Evolutionary conservation across 805 yeast species (phyloP), one percentile per base, ranked within the genome.

Genomic region (Ogataea ganodermae): DNA sequence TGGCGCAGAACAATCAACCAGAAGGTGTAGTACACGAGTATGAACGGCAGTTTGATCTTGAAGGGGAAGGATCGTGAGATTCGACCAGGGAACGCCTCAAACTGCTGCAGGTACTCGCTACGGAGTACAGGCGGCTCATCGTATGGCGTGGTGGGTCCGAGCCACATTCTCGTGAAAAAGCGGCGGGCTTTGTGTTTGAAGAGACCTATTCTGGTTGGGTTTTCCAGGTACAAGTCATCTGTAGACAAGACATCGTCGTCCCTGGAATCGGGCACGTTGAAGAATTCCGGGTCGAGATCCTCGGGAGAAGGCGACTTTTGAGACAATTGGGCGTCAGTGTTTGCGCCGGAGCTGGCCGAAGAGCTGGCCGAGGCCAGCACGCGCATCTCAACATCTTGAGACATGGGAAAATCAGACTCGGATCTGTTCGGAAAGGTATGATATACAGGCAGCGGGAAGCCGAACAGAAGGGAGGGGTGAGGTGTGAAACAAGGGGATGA

Each of bases 71-170:
- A 59, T 22, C 35, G 50, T 35, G 63, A 53, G 21, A 80, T 63
- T 31, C 56, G 61, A 2, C 50, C 50, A 0, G 86, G 86, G 31
- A 75, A 62, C 2, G 57, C 59, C 43, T 82, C 84, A 26, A 78
- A 48, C 20, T 48, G 59, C 35, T 48, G 61, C 7, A 58, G 32
- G 27, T 53, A 48, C 4, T 51, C 46, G 38, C 50, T 51, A 2
- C 65, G 61, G 31, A 74, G 66, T 2, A 50, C 47, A 1, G 85
- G 83, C 2, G 80, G 76, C 1, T 65, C 68, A 55, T 83, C 87
- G 16, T 50, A 48, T 1, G 80, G 74, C 2, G 56, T 53, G 1
- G 50, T 56, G 0, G 89, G 89, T 1, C 90, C 89, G n/a, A 66
- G 45, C 84, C 86, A 79, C 1, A 79, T 20, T 17, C 53, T 58